Evolutionary conservation across 805 yeast species (phyloP), one percentile per base, ranked within the genome.

Genomic region (Suhomyces sp.): DNA sequence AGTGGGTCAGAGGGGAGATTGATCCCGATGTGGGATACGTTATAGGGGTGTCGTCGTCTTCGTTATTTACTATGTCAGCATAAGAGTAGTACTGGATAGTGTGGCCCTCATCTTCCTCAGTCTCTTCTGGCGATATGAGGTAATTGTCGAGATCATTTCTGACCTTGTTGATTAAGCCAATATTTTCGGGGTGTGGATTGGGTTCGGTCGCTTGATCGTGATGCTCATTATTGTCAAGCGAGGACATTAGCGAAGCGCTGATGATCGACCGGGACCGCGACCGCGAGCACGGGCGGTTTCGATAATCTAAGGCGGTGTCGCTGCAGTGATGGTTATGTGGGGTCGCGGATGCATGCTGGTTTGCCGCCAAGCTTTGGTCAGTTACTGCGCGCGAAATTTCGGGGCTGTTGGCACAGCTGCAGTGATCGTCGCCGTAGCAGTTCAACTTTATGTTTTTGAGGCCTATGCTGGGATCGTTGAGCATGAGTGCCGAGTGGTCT

Each of bases 51-150:
- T 33, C 33, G 9, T 36, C 23, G 19, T 51, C 54, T 48, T 67
- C 70, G 42, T 64, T 59, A 35, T 58, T 58, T 10, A 66, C 49
- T 57, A 68, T 63, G 31, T 69, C 73, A 2, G 71, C 72, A 56
- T 60, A 69, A n/a, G 70, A 66, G 53, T 66, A 69, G 47, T 61
- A 69, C 33, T 68, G 67, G 36, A 69, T 64, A 7, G 70, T 64
- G n/a, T 59, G 54, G 19, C 41, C 51, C 5, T 48, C 35, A 12
- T 31, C 47, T n/a, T 55, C 53, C 29, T 46, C 49, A 7, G 10
- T 36, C 5, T 44, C 44, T 7, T 50, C 49, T 3, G 42, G 22
- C 7, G 15, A 13, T 3, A 19, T 31, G 23, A 45, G 46, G 23
- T 44, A 47, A 3, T 22, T 46, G 31, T 42, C 31, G 12, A 42